Evolutionary conservation across 768 basidiomycete species (phyloP), one percentile per base, ranked within the genome.

Genomic region (Xerocomus spinulosus): DNA sequence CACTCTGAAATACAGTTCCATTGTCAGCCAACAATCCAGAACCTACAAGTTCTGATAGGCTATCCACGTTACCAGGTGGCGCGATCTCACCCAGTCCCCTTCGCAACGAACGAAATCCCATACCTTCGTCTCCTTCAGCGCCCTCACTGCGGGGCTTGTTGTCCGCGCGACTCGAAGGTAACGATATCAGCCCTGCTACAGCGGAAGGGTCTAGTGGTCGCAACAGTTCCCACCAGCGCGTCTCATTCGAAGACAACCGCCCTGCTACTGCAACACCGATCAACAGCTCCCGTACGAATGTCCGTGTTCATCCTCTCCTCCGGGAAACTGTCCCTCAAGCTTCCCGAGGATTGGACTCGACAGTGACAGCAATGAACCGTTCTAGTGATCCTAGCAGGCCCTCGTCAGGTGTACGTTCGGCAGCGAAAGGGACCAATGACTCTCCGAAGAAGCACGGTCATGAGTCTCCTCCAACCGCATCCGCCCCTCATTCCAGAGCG

Each of bases 221-320:
- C 43, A 74, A 72, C 7, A 76, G 74, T 3, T 73, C 80, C 3
- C 70, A 63, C 30, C 78, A 78, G 50, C 74, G 77, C 33, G 72
- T 79, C 29, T 79, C 78, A 0, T 78, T 79, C 17, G 82, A 84
- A 25, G 18, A 58, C 68, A 30, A 72, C 71, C 20, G 61, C 70
- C 0, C 67, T 68, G 20, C 52, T 54, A 35, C 72, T 64, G 13
- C 46, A 68, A 67, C 48, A 52, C 72, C 50, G 59, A 66, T 48
- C 70, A 38, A 57, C 34, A 63, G 42, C 18, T 41, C 59, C 21
- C 64, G 51, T 18, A 23, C 52, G 2, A 76, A 68, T 64, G 79
- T 76, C 51, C 49, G 60, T 23, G 35, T 49, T 14, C 52, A 46
- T 35, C 57, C 59, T 29, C 54, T 56, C 13, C 61, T 55, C 49